phyloP scores from a whole-genome alignment of 352 stramenopile genomes.

The Pythium phragmitis region DNA sequence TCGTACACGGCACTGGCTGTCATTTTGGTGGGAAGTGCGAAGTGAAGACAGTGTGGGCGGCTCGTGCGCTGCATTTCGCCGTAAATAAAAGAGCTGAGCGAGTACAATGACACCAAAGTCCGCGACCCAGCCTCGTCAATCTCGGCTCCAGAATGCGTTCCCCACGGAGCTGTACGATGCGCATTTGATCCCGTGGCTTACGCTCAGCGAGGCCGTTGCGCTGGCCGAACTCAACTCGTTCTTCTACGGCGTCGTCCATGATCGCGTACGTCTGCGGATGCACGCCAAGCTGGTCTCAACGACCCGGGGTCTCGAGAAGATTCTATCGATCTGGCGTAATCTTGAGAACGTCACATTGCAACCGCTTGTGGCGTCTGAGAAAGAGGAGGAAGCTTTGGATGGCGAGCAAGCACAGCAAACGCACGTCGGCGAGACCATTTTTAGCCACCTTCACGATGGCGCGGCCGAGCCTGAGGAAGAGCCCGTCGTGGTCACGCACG shows the following conservation, averaged over 20 bases:
- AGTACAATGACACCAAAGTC: not conserved
- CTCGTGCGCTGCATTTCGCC: not conserved
- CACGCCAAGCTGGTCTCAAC: constrained; percentile 38
- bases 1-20: too few species aligned
- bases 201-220: constrained; percentile 53
- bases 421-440: constrained; percentile 20
- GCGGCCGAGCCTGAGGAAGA: constrained; percentile 16
- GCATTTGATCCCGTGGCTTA: constrained; percentile 49
- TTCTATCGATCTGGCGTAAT: constrained; percentile 53
- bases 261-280: constrained; percentile 38
- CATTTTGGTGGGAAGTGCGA: too few species aligned
- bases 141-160: constrained; percentile 10
- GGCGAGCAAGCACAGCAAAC: constrained; percentile 7
- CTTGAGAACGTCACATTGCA: constrained; percentile 59
- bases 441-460: constrained; percentile 8
- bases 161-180: constrained; percentile 54
- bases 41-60: too few species aligned
- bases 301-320: constrained; percentile 1
- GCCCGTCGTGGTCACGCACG: constrained; percentile 18
- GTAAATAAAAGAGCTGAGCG: too few species aligned
- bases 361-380: constrained; percentile 29
- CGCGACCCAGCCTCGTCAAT: not conserved
- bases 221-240: constrained; percentile 48
- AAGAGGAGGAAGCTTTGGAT: not conserved
- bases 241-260: constrained; percentile 57